Percentiles rank a stretch among this genome's conserved stretches.
These are phyloP conservation scores for Lentinula novae-zelandiae DNA, from an alignment of 1,284 basidiomycete species.

Conservation along the genomic window DNA sequence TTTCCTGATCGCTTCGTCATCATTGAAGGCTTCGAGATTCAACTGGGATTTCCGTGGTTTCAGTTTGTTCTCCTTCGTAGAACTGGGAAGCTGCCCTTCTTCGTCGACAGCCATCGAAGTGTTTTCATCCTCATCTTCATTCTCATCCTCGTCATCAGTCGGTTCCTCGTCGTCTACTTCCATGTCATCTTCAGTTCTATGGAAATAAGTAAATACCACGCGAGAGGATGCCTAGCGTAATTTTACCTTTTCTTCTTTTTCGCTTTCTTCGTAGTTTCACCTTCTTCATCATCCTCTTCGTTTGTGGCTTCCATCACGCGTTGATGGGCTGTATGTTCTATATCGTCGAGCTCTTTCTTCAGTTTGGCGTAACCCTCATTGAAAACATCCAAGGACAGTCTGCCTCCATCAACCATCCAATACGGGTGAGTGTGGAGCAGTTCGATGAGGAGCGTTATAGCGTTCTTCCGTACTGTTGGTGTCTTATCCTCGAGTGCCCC, in stretches of 20 bases:
- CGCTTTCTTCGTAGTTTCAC: slow-evolving; percentile 25
- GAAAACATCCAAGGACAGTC: slow-evolving; percentile 75
- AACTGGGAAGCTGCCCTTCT: slow-evolving; percentile 20
- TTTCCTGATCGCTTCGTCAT: slow-evolving; percentile 63
- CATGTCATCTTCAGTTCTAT: slow-evolving; percentile 43
- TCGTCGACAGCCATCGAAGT: slow-evolving; percentile 33
- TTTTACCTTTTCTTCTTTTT: slow-evolving; percentile 26
- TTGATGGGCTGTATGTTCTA: slow-evolving; percentile 47
- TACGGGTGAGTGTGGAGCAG: slow-evolving; percentile 91
- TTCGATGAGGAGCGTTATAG: slow-evolving; percentile 75
- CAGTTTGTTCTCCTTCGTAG: slow-evolving; percentile 29
- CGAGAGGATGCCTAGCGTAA: slow-evolving; percentile 4
- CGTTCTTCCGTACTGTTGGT: slow-evolving; percentile 82
- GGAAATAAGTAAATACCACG: neutral
- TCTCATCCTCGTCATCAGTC: slow-evolving; percentile 36
- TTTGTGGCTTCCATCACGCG: slow-evolving; percentile 47
- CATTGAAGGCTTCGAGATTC: slow-evolving; percentile 56
- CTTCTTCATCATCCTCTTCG: slow-evolving; percentile 20
- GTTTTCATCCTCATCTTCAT: slow-evolving; percentile 29
- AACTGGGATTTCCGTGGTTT: slow-evolving; percentile 68
- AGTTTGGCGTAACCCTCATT: slow-evolving; percentile 68
- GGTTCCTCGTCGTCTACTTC: slow-evolving; percentile 40
- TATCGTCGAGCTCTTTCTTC: slow-evolving; percentile 56
- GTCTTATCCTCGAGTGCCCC: slow-evolving; percentile 89
- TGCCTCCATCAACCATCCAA: slow-evolving; percentile 84